Conservation (phyloP, 192 early-diverging fungal species). For the Haplosporangium gracile region DNA sequence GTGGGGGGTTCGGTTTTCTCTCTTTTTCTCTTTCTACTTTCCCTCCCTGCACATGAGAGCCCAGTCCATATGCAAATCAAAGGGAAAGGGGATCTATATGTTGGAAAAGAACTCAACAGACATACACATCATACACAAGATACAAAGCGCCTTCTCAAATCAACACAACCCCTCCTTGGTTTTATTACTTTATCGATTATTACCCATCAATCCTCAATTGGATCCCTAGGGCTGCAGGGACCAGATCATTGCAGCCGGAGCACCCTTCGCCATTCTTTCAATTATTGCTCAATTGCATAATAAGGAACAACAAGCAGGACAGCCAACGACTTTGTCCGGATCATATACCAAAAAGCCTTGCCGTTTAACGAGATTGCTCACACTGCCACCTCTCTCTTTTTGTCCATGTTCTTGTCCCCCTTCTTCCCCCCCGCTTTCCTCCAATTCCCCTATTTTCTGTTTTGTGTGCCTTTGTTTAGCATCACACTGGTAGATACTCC, state of each 20-base stretch:
- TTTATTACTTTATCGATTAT: background rate
- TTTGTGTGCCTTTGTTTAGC: background rate
- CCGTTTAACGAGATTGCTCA: background rate
- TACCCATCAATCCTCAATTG: background rate
- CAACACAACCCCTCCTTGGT: background rate
- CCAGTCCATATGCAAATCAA: background rate
- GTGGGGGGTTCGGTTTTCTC: background rate
- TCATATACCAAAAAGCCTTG: background rate
- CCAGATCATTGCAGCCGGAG: background rate
- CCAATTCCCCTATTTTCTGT: background rate
- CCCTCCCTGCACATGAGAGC: conserved; percentile 9
- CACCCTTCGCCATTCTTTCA: background rate
- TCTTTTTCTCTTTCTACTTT: background rate
- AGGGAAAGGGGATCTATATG: background rate
- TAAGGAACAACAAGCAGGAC: background rate
- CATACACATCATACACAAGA: background rate
- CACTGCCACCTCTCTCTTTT: background rate
- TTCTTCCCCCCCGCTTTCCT: background rate
- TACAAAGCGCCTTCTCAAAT: background rate
- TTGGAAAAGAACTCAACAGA: background rate
- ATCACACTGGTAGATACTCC: conserved; percentile 39
- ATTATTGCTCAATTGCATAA: background rate
- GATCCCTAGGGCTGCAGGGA: background rate
- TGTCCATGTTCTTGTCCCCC: background rate
- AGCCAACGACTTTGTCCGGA: background rate